phyloP scores from a whole-genome alignment of 1,284 basidiomycete species.

The Gymnopus androsaceus region DNA sequence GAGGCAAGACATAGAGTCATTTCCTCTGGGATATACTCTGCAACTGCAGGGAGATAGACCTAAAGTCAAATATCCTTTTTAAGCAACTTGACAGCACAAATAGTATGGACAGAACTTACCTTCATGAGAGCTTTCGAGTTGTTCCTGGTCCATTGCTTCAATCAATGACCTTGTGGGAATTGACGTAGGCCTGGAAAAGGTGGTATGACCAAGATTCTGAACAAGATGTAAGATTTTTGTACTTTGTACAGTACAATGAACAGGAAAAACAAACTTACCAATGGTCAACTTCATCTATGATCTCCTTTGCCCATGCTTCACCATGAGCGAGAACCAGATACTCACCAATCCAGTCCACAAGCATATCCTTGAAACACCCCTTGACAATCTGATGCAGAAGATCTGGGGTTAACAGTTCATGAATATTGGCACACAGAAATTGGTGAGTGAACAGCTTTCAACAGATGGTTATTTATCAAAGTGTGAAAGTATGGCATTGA shows the following conservation, averaged over 20 bases:
- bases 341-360: constrained; percentile 26
- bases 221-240: no score
- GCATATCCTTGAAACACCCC: constrained; percentile 33
- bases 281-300: constrained; percentile 19
- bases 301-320: constrained; percentile 16
- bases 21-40: constrained; percentile 24
- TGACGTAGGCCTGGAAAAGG: constrained; percentile 21
- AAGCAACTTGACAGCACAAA: background rate
- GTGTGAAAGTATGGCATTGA: background rate
- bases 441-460: constrained; percentile 11
- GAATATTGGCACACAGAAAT: constrained; percentile 28
- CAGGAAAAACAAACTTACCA: no score
- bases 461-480: background rate
- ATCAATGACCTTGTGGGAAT: constrained; percentile 24
- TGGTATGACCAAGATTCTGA: constrained; percentile 16
- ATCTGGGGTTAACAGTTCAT: constrained; percentile 28
- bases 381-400: constrained; percentile 31
- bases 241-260: no score
- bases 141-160: constrained; percentile 32
- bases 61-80: constrained; percentile 3
- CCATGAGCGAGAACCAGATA: constrained; percentile 20
- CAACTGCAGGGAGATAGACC: constrained; percentile 33
- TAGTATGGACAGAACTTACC: constrained; percentile 16
- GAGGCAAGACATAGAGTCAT: constrained; percentile 24
- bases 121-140: constrained; percentile 34